Conservation (phyloP, 768 basidiomycete species). For the Mycena epipterygia region DNA sequence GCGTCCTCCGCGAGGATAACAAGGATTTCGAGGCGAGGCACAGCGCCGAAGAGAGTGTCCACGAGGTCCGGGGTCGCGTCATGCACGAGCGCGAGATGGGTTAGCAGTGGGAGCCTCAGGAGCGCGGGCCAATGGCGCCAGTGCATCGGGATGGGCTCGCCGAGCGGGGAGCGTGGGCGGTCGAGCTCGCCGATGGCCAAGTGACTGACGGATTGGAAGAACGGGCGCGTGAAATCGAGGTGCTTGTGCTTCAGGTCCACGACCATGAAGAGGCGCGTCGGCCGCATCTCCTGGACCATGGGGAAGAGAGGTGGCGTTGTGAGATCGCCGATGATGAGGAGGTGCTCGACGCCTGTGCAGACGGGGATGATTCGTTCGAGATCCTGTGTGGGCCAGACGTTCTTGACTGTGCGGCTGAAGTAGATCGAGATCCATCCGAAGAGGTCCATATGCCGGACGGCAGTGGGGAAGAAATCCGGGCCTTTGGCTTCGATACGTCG, state of each 20-base stretch:
- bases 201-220: conserved; percentile 2
- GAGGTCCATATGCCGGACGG: background rate
- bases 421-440: too few relatives aligned
- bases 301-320: background rate
- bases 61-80: background rate
- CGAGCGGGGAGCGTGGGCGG: background rate
- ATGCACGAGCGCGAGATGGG: background rate
- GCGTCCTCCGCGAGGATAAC: background rate
- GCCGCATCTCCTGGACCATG: conserved; percentile 6
- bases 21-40: background rate
- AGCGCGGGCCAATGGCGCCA: background rate
- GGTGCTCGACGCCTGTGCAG: background rate
- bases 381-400: background rate
- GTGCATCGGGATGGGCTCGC: background rate
- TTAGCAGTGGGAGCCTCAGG: background rate
- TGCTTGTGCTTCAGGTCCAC: background rate
- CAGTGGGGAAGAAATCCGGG: background rate
- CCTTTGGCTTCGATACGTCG: background rate
- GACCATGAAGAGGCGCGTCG: background rate
- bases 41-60: background rate
- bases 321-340: background rate
- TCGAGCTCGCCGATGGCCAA: background rate
- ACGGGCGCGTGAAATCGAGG: background rate
- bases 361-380: background rate
- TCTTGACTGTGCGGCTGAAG: background rate